These are phyloP conservation scores for Solanum microdontum DNA, from an alignment of 257 asterid genomes.

Conservation along the genomic window DNA sequence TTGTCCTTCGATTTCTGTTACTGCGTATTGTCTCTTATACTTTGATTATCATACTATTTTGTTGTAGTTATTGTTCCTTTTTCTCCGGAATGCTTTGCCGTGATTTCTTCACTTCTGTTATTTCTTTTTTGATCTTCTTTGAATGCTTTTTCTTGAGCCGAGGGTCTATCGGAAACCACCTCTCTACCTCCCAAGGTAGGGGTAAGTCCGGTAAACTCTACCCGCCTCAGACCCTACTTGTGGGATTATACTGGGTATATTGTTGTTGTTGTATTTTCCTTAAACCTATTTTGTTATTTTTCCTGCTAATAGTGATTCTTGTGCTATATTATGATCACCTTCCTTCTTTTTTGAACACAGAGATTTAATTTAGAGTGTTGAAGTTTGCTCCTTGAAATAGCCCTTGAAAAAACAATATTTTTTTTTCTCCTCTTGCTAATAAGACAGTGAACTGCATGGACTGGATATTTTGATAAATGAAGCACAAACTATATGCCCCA, in stretches of 20 bases:
- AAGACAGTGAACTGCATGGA: background rate
- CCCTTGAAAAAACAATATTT: background rate
- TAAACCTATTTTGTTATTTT: background rate
- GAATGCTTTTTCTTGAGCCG: background rate
- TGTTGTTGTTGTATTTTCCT: background rate
- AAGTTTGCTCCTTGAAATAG: background rate
- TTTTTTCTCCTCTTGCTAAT: background rate
- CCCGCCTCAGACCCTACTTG: background rate
- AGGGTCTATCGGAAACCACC: background rate
- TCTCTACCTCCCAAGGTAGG: background rate
- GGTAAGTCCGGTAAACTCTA: no score
- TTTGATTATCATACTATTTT: background rate
- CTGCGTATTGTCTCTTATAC: background rate
- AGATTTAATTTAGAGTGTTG: background rate
- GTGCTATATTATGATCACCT: background rate
- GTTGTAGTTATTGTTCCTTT: background rate
- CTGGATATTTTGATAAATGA: background rate
- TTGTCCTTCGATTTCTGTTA: accelerated
- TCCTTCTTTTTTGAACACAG: background rate
- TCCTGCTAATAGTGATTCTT: background rate
- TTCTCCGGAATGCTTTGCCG: background rate
- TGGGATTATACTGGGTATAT: background rate
- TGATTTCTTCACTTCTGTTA: background rate
- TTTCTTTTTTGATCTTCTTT: no score
- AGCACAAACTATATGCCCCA: background rate